Percentiles rank a stretch among this genome's conserved stretches.
Evolutionary conservation across 1,284 basidiomycete genomes (phyloP).

Genomic region (Ceratobasidium papillatum): DNA sequence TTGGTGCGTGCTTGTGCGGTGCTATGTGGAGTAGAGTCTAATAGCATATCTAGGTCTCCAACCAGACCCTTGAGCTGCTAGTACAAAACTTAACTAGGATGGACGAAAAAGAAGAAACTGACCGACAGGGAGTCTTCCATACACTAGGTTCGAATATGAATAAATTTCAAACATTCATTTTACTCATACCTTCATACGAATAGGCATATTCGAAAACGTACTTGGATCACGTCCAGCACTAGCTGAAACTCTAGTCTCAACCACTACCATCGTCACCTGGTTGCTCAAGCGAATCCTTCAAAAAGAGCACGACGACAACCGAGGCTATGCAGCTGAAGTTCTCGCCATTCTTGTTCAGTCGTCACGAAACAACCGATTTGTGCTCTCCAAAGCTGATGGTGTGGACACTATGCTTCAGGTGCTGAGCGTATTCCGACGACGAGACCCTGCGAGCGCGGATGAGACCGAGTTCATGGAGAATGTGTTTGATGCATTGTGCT

Average conservation of each 20-base stretch:
- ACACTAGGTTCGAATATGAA: slow-evolving; percentile 65
- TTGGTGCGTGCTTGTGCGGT: slow-evolving; percentile 63
- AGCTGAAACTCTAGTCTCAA: slow-evolving; percentile 71
- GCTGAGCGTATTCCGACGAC: slow-evolving; percentile 85
- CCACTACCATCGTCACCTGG: slow-evolving; percentile 83
- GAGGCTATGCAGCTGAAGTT: slow-evolving; percentile 87
- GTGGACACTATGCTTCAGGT: slow-evolving; percentile 82
- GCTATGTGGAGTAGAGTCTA: not conserved
- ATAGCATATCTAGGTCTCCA: slow-evolving; percentile 65
- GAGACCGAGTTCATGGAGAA: slow-evolving; percentile 99
- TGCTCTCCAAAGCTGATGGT: slow-evolving; percentile 74
- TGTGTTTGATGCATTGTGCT: slow-evolving; percentile 88
- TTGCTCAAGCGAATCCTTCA: slow-evolving; percentile 78
- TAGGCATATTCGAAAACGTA: slow-evolving; percentile 92
- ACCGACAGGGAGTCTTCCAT: slow-evolving; percentile 90
- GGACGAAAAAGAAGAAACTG: slow-evolving; percentile 85
- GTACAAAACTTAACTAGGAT: slow-evolving; percentile 88
- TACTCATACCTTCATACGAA: not conserved
- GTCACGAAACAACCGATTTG: slow-evolving; percentile 69
- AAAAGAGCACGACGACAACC: slow-evolving; percentile 82
- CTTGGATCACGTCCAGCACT: slow-evolving; percentile 84
- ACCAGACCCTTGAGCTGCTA: slow-evolving; percentile 86
- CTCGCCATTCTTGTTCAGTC: slow-evolving; percentile 88
- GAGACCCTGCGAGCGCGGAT: slow-evolving; percentile 84
- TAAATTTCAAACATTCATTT: slow-evolving; percentile 49